These are phyloP conservation scores for Spiromastix sp. DNA, from an alignment of 2,329 filamentous ascomycete genomes.

Conservation along the genomic window DNA sequence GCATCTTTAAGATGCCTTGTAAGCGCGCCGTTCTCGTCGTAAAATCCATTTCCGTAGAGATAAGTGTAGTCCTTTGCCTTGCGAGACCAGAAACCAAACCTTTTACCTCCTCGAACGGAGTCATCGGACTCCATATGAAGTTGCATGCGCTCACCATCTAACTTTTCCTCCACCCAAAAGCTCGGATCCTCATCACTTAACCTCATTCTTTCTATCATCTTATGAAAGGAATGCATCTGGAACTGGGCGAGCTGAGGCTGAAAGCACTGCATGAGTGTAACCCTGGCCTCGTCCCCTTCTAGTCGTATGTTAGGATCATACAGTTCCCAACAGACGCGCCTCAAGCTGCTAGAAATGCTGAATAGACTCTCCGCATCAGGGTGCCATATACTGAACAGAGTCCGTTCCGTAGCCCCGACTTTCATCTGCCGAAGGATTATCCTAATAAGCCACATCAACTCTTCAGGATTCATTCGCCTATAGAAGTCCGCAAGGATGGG, in stretches of 20 bases:
- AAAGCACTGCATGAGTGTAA: slow-evolving; percentile 86
- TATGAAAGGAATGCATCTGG: slow-evolving; percentile 71
- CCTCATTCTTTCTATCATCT: slow-evolving; percentile 61
- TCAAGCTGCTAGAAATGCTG: slow-evolving; percentile 81
- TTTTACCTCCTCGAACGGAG: slow-evolving; percentile 54
- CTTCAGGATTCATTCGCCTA: slow-evolving; percentile 80
- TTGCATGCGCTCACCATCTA: slow-evolving; percentile 96
- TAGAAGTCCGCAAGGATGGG: slow-evolving; percentile 79
- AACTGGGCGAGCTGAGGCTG: slow-evolving; percentile 93
- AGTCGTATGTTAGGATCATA: slow-evolving; percentile 62
- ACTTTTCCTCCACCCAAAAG: slow-evolving; percentile 97
- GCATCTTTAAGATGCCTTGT: slow-evolving; percentile 70
- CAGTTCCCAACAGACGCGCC: slow-evolving; percentile 90
- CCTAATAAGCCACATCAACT: slow-evolving; percentile 87
- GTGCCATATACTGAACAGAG: slow-evolving; percentile 74
- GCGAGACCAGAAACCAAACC: slow-evolving; percentile 84
- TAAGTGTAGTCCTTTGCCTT: slow-evolving; percentile 97
- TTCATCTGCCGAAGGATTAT: slow-evolving; percentile 80
- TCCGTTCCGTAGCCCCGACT: slow-evolving; percentile 72
- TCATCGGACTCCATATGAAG: slow-evolving; percentile 77
- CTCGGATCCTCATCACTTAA: slow-evolving; percentile 59
- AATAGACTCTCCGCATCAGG: slow-evolving; percentile 68
- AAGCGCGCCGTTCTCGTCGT: slow-evolving; percentile 64
- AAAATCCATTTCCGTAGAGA: slow-evolving; percentile 69
- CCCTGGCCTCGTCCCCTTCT: slow-evolving; percentile 61